Evolutionary conservation across 2,329 filamentous ascomycete genomes (phyloP).

Genomic region (Clonostachys byssicola): DNA sequence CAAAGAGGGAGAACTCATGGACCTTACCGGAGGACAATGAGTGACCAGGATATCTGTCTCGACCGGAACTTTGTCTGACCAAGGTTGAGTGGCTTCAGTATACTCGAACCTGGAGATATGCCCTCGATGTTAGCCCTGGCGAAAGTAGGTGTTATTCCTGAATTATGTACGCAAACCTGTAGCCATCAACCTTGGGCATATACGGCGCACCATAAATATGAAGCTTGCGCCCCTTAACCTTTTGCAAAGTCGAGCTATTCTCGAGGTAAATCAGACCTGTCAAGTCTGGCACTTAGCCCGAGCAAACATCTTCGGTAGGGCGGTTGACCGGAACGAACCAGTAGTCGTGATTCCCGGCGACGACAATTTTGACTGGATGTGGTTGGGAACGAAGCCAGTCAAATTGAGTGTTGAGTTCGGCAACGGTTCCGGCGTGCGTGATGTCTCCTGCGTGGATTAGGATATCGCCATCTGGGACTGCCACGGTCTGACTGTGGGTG

Average conservation of each 20-base stretch:
- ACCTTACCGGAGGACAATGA: constrained; percentile 66
- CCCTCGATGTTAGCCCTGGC: no score
- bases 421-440: constrained; percentile 11
- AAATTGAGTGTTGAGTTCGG: background rate
- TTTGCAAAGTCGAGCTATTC: constrained; percentile 1
- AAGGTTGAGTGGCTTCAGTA: constrained; percentile 60
- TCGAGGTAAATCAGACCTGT: constrained; percentile 7
- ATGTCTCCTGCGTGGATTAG: constrained; percentile 41
- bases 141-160: constrained; percentile 2
- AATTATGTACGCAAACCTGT: constrained; percentile 52
- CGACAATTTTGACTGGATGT: constrained; percentile 32
- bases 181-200: constrained; percentile 69
- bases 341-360: constrained; percentile 38
- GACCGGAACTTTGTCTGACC: constrained; percentile 65
- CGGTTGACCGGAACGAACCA: constrained; percentile 12
- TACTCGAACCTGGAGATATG: constrained; percentile 65
- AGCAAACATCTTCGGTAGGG: background rate
- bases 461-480: constrained; percentile 32
- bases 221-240: constrained; percentile 31
- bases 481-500: constrained; percentile 28
- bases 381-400: constrained; percentile 6
- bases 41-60: constrained; percentile 78
- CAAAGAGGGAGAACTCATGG: background rate
- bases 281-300: constrained; percentile 4
- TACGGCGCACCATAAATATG: constrained; percentile 75